Base-by-base conservation (phyloP, 495 filamentous ascomycete species). In the Hyphodiscus hymeniophilus region DNA sequence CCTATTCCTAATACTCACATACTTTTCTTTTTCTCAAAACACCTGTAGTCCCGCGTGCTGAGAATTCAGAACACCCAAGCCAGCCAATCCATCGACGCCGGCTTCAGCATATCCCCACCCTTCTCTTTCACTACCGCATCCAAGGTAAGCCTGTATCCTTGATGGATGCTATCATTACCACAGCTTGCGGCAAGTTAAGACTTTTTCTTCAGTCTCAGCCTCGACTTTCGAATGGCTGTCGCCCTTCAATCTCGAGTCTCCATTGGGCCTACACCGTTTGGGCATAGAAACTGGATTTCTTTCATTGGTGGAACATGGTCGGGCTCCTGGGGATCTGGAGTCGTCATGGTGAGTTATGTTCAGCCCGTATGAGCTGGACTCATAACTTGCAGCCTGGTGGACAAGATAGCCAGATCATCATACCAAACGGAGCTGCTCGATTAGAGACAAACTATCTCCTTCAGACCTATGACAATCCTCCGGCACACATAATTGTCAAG, bases 301-400 rank as follows among this genome's bases (percentile, higher is more conserved):
- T 79, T 75, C 47, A 59, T 76, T 30, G 74, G 75, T 45, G 76
- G 76, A 10, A 70, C 73, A 46, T 80, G 76, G 75, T 74, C 75
- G 40, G 76, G 76, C 38, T 63, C 73, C 52, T 80, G 74, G 73
- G 76, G 76, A 17, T 76, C 76, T 56, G 76, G 76, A 28, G 71
- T 74, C 46, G 66, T 79, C 47, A 55, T 80, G 59, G 76, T 80
- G 65, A 55, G 69, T 60, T 45, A 32, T 23, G n/a, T 40, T n/a
- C n/a, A n/a, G n/a, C n/a, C n/a, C n/a, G n/a, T n/a, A n/a, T n/a
- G n/a, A n/a, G n/a, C n/a, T n/a, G n/a, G n/a, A n/a, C n/a, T n/a
- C n/a, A n/a, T n/a, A n/a, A n/a, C n/a, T n/a, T n/a, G n/a, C 33
- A 80, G 76, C 76, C 76, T 41, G 75, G 76, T 35, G 75, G 76